phyloP scores from a whole-genome alignment of 1,139 yeast species.

The Geotrichum carabidarum region DNA sequence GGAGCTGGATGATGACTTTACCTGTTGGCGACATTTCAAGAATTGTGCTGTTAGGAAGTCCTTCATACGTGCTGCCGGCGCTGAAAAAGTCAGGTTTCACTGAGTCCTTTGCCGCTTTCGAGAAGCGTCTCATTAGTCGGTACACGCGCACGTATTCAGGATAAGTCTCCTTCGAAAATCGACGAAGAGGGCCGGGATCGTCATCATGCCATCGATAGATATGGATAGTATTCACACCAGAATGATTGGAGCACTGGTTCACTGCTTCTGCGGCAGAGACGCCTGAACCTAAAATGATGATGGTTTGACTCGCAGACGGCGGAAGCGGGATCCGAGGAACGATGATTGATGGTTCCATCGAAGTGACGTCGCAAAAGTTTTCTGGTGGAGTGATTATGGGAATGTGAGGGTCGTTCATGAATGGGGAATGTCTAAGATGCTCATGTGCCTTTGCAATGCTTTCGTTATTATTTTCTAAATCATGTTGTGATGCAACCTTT shows the following conservation, averaged over 20 bases:
- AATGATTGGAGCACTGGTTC: constrained; percentile 6
- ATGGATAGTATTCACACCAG: constrained; percentile 25
- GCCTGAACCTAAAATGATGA: constrained; percentile 37
- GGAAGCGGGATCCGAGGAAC: constrained; percentile 15
- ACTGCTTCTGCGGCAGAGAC: constrained; percentile 39
- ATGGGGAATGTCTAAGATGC: background rate
- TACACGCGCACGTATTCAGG: constrained; percentile 35
- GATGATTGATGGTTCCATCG: constrained; percentile 18
- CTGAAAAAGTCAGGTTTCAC: constrained; percentile 9
- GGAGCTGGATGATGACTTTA: constrained; percentile 22
- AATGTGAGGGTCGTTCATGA: constrained; percentile 1
- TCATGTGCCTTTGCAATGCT: background rate
- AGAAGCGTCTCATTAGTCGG: constrained; percentile 28
- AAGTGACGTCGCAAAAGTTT: constrained; percentile 8
- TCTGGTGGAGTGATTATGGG: constrained; percentile 15
- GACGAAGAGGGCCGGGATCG: constrained; percentile 28
- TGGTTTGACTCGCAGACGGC: constrained; percentile 12
- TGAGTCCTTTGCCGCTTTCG: background rate
- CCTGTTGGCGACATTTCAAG: constrained; percentile 26
- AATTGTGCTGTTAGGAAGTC: constrained; percentile 32
- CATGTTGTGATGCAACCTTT: background rate
- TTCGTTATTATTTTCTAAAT: background rate
- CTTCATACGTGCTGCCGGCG: constrained; percentile 25
- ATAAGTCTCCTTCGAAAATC: constrained; percentile 34
- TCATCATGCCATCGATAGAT: constrained; percentile 32